Evolutionary conservation across 768 basidiomycete genomes (phyloP).

Genomic region (Leucosporidium yakuticum): DNA sequence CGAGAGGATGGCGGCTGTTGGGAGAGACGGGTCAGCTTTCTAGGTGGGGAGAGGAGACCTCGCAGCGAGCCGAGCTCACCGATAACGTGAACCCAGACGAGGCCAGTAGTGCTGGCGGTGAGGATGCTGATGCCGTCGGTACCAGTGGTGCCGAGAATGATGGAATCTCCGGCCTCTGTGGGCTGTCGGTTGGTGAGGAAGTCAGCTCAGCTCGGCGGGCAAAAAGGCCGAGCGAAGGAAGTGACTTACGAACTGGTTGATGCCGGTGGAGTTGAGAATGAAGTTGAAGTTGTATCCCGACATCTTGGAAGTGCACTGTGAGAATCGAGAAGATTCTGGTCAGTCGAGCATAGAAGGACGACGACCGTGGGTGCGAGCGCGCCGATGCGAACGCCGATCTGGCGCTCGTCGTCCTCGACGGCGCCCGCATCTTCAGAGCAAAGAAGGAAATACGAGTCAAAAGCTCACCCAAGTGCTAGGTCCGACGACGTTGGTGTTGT

Average conservation of each 20-base stretch:
- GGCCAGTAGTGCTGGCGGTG: constrained; percentile 3
- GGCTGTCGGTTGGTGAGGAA: neutral
- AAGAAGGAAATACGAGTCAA: neutral
- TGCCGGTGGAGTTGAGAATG: constrained; percentile 20
- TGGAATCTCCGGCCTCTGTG: constrained; percentile 11
- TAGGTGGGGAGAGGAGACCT: too few species aligned
- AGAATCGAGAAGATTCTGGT: too few species aligned
- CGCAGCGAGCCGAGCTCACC: constrained; percentile 1
- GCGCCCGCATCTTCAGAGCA: neutral
- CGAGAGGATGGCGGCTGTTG: constrained; percentile 20
- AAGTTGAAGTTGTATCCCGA: constrained; percentile 20
- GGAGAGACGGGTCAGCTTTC: neutral
- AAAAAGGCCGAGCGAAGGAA: neutral
- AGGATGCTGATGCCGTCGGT: constrained; percentile 13
- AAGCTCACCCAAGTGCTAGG: constrained; percentile 17
- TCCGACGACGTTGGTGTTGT: constrained; percentile 21
- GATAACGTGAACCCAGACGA: constrained; percentile 30
- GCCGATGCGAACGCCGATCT: neutral
- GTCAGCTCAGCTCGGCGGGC: neutral
- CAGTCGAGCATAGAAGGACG: too few species aligned
- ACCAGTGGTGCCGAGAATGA: constrained; percentile 16
- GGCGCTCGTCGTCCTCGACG: neutral
- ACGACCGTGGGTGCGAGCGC: too few species aligned
- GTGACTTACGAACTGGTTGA: constrained; percentile 28
- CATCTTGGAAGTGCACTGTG: constrained; percentile 21